These are phyloP conservation scores for Crucibulum laeve DNA, from an alignment of 768 basidiomycete genomes.

Conservation along the genomic window DNA sequence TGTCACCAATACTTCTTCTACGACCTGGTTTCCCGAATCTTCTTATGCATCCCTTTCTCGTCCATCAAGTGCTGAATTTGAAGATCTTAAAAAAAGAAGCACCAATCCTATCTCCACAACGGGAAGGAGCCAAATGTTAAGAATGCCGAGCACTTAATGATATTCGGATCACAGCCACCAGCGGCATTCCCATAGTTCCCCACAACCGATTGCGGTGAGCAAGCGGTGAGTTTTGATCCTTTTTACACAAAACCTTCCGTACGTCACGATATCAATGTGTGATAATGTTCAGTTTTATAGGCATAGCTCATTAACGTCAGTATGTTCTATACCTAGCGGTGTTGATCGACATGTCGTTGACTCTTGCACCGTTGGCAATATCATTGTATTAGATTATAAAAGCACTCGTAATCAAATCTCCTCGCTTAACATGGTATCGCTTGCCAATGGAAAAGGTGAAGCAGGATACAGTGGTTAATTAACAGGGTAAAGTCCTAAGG, in stretches of 20 bases:
- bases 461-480: too few relatives aligned
- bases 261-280: slow-evolving; percentile 42
- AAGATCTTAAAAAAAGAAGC: too few relatives aligned
- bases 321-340: slow-evolving; percentile 32
- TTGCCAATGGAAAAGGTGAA: too few relatives aligned
- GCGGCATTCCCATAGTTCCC: slow-evolving; percentile 5
- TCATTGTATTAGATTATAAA: slow-evolving; percentile 38
- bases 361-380: slow-evolving; percentile 36
- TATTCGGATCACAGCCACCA: background rate
- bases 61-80: too few relatives aligned
- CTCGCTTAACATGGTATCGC: background rate
- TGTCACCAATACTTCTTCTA: too few relatives aligned
- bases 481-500: too few relatives aligned
- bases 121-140: too few relatives aligned
- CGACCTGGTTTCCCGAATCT: too few relatives aligned
- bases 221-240: slow-evolving; percentile 21
- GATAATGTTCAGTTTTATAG: slow-evolving; percentile 41
- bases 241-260: slow-evolving; percentile 20
- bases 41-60: too few relatives aligned
- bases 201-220: slow-evolving; percentile 15
- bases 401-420: slow-evolving; percentile 38
- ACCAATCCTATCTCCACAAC: too few relatives aligned
- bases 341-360: slow-evolving; percentile 39
- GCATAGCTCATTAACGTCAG: slow-evolving; percentile 22
- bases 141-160: too few relatives aligned